Percentiles rank a stretch among this genome's conserved stretches.
Evolutionary conservation across 164 flowering plant genomes (phyloP).

Genomic region (Aristolochia fimbriata): DNA sequence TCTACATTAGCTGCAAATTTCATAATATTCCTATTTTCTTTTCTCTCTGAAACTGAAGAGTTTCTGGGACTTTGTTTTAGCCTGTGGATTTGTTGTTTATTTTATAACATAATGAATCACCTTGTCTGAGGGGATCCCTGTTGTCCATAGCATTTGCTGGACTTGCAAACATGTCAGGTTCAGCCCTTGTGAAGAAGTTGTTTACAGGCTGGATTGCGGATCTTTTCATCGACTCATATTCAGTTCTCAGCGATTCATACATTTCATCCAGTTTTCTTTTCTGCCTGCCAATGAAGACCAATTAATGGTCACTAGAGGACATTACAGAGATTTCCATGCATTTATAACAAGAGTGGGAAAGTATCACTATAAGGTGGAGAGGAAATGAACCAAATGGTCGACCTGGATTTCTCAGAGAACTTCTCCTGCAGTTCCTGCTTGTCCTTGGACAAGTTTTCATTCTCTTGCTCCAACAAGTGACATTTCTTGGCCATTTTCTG

Average conservation of each 20-base stretch:
- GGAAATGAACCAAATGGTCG: background rate
- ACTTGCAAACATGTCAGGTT: conserved; percentile 66
- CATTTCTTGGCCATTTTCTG: conserved; percentile 90
- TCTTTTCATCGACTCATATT: conserved; percentile 75
- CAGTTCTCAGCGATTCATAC: conserved; percentile 91
- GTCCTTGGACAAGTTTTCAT: conserved; percentile 71
- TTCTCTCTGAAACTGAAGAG: too few relatives aligned
- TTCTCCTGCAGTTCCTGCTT: conserved; percentile 96
- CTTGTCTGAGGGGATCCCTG: conserved; percentile 69
- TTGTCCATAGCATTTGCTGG: conserved; percentile 57
- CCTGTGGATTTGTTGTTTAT: background rate
- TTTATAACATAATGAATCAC: conserved; percentile 24
- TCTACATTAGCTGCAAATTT: too few relatives aligned
- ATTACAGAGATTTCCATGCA: background rate
- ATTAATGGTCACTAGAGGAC: too few relatives aligned
- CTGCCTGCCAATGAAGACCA: conserved; percentile 39
- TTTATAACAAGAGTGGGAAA: background rate
- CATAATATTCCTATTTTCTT: background rate
- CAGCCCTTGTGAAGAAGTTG: conserved; percentile 57
- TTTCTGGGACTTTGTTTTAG: background rate
- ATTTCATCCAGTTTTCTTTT: conserved; percentile 97
- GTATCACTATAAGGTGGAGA: background rate
- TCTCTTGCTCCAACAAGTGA: conserved; percentile 91
- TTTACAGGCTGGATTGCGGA: conserved; percentile 87
- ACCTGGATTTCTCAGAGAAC: conserved; percentile 94